Conservation (phyloP, 1,139 yeast genomes). For the Candida albicans region DNA sequence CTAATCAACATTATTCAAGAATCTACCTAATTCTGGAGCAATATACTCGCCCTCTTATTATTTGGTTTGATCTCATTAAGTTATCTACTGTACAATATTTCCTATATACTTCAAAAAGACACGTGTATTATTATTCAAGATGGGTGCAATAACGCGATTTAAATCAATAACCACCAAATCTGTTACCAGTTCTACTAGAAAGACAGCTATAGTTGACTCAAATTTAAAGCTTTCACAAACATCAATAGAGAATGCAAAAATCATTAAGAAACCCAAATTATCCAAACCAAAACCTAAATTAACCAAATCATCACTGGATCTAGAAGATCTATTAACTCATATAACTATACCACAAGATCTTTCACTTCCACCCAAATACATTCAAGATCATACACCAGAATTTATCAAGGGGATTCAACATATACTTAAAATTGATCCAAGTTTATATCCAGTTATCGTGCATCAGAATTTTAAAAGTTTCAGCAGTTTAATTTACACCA, state of each 20-base stretch:
- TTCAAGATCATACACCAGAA: conserved; percentile 40
- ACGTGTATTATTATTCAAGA: not conserved
- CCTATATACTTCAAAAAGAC: no score
- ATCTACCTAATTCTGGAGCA: no score
- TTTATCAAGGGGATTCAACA: conserved; percentile 45
- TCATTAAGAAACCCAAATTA: conserved; percentile 4
- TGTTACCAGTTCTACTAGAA: not conserved
- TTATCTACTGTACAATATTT: no score
- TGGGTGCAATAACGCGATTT: conserved; percentile 11
- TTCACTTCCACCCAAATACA: conserved; percentile 41
- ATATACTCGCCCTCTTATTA: no score
- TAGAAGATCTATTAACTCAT: conserved; percentile 32
- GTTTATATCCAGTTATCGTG: conserved; percentile 35
- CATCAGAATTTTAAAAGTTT: conserved; percentile 28
- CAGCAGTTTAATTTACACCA: conserved; percentile 5
- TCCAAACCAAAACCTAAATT: conserved; percentile 7
- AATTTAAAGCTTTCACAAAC: no score
- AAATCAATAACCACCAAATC: conserved; percentile 4
- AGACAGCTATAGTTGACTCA: not conserved
- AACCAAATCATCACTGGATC: conserved; percentile 12
- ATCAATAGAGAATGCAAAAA: not conserved
- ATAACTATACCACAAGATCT: conserved; percentile 27
- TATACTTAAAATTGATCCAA: conserved; percentile 44
- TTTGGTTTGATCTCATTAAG: no score
- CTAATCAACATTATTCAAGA: no score